phyloP scores from a whole-genome alignment of 2,329 filamentous ascomycete genomes.

The Penicillium sp. region DNA sequence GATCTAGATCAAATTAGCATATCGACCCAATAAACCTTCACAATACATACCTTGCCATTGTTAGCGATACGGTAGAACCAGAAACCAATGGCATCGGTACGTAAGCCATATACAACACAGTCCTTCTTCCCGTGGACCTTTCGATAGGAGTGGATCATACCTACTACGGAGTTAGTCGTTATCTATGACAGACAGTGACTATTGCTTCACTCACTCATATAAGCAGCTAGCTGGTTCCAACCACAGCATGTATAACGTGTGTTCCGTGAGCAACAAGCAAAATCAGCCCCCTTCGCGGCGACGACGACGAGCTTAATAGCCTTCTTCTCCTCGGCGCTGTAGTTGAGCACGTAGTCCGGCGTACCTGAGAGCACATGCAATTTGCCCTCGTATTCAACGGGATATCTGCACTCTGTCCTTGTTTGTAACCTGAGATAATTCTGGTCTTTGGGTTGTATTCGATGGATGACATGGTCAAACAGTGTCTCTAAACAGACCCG shows the following conservation, averaged over 20 bases:
- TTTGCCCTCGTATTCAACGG: background rate
- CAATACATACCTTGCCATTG: slow-evolving; percentile 1
- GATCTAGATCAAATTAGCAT: background rate
- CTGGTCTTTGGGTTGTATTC: background rate
- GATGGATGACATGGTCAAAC: background rate
- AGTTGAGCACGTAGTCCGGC: slow-evolving; percentile 6
- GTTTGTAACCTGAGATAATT: background rate
- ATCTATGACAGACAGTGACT: background rate
- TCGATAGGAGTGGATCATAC: slow-evolving; percentile 5
- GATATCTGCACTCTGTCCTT: background rate
- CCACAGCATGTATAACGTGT: background rate
- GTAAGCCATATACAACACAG: slow-evolving; percentile 6
- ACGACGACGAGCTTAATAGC: slow-evolving; percentile 5
- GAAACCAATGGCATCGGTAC: slow-evolving; percentile 5
- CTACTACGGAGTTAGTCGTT: background rate
- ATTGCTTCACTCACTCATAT: slow-evolving; percentile 2
- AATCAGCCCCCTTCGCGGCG: slow-evolving; percentile 3
- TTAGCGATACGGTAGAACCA: slow-evolving; percentile 9
- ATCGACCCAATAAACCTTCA: background rate
- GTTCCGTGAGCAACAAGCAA: background rate
- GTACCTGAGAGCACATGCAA: background rate
- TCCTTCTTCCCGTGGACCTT: background rate
- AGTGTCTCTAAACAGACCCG: background rate
- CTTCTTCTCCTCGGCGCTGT: background rate
- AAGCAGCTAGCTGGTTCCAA: slow-evolving; percentile 1